Conservation (phyloP, 2,329 filamentous ascomycete species). For the Volutella citrinella region DNA sequence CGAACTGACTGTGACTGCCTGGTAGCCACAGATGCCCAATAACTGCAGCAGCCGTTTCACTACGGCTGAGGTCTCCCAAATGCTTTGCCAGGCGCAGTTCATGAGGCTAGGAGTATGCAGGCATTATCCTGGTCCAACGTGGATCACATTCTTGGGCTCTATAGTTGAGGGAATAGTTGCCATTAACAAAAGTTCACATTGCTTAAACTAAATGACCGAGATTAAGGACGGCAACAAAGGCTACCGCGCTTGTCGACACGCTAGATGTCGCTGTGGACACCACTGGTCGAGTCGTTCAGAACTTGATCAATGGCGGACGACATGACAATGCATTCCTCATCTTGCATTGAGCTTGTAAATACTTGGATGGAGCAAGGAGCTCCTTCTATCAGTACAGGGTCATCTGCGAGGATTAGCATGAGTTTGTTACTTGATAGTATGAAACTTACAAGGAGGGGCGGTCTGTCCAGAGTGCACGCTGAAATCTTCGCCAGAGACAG, state of each 20-base stretch:
- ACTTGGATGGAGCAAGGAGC: constrained; percentile 46
- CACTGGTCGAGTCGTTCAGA: too few relatives aligned
- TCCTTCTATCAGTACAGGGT: constrained; percentile 37
- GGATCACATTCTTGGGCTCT: background rate
- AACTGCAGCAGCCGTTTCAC: constrained; percentile 17
- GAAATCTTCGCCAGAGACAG: constrained; percentile 4
- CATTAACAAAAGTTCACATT: background rate
- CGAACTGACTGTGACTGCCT: constrained; percentile 11
- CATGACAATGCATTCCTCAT: constrained; percentile 41
- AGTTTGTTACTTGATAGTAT: too few relatives aligned
- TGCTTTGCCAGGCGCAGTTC: constrained; percentile 27
- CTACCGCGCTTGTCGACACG: too few relatives aligned
- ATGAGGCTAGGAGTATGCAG: constrained; percentile 14
- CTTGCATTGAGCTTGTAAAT: constrained; percentile 42
- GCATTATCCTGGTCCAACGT: constrained; percentile 4
- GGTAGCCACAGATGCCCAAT: constrained; percentile 20
- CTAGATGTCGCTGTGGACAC: too few relatives aligned
- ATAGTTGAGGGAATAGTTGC: background rate
- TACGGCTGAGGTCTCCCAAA: constrained; percentile 22
- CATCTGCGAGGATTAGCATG: constrained; percentile 29
- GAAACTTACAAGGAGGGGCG: constrained; percentile 8
- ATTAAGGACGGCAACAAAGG: too few relatives aligned
- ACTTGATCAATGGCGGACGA: constrained; percentile 12
- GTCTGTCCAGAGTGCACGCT: constrained; percentile 8
- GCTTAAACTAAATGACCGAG: too few relatives aligned